Evolutionary conservation across 1,139 yeast genomes (phyloP).

Genomic region (Pichia sp.): DNA sequence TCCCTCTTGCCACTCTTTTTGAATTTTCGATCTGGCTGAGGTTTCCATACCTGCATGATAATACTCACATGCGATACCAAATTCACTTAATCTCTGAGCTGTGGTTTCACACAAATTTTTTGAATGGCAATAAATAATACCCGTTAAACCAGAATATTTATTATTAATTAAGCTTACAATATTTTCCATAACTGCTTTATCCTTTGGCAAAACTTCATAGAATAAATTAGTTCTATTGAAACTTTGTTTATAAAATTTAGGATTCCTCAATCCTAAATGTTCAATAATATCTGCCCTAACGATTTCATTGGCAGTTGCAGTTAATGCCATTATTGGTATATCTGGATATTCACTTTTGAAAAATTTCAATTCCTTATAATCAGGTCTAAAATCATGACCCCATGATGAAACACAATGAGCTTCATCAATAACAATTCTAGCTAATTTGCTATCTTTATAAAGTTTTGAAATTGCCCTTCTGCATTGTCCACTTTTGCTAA

Average conservation of each 20-base stretch:
- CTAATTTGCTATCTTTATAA: constrained; percentile 51
- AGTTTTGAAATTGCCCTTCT: constrained; percentile 57
- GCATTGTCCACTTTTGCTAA: constrained; percentile 67
- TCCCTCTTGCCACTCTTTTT: constrained; percentile 76
- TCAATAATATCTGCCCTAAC: constrained; percentile 83
- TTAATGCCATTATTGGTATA: constrained; percentile 90
- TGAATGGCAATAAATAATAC: constrained; percentile 91
- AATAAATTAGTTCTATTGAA: constrained; percentile 83
- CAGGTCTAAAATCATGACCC: constrained; percentile 99
- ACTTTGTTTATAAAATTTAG: constrained; percentile 61
- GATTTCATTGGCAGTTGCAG: constrained; percentile 95
- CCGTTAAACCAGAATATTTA: constrained; percentile 57
- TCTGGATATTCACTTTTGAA: constrained; percentile 70
- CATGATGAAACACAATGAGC: constrained; percentile 98
- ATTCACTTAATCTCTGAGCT: constrained; percentile 49
- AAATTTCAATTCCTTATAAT: constrained; percentile 72
- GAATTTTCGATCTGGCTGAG: constrained; percentile 64
- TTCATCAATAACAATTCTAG: constrained; percentile 91
- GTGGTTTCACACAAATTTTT: constrained; percentile 84
- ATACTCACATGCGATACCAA: constrained; percentile 62
- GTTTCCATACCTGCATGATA: constrained; percentile 94
- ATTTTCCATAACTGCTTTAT: constrained; percentile 50
- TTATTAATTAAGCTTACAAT: constrained; percentile 50
- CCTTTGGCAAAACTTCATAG: constrained; percentile 70
- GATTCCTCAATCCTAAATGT: constrained; percentile 52